These are phyloP conservation scores for Diddensiella caesifluorescens DNA, from an alignment of 805 yeast species.

Conservation along the genomic window DNA sequence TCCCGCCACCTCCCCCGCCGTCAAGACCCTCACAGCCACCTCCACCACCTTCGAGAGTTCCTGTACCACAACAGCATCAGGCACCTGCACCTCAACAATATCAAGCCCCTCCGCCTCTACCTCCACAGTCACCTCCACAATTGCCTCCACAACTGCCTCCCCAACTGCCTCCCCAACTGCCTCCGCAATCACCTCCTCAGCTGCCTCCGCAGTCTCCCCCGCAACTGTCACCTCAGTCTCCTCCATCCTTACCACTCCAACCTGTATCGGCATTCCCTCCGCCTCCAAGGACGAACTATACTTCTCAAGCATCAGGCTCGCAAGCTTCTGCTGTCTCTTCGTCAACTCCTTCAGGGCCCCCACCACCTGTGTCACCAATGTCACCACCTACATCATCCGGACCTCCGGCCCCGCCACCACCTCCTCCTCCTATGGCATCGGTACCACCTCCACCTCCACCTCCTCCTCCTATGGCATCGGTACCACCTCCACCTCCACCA, in stretches of 20 bases:
- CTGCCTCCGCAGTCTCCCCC: slow-evolving; percentile 18
- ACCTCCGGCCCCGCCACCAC: slow-evolving; percentile 25
- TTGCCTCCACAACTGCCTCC: slow-evolving; percentile 23
- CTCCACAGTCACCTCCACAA: slow-evolving; percentile 21
- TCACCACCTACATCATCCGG: slow-evolving; percentile 21
- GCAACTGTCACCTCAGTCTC: slow-evolving; percentile 20
- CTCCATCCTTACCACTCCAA: slow-evolving; percentile 22
- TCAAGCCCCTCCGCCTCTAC: slow-evolving; percentile 22
- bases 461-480: slow-evolving; percentile 22
- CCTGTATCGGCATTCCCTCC: slow-evolving; percentile 23
- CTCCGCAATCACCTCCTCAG: slow-evolving; percentile 22
- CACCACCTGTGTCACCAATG: slow-evolving; percentile 27
- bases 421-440: slow-evolving; percentile 27
- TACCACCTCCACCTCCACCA: slow-evolving; percentile 27
- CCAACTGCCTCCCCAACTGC: slow-evolving; percentile 20
- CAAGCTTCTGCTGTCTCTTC: slow-evolving; percentile 21
- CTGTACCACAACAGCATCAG: slow-evolving; percentile 20
- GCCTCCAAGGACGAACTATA: slow-evolving; percentile 9
- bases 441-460: slow-evolving; percentile 31
- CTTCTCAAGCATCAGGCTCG: slow-evolving; percentile 13
- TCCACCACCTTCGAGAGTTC: slow-evolving; percentile 16
- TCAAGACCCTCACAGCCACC: slow-evolving; percentile 14
- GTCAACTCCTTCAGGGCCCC: slow-evolving; percentile 24
- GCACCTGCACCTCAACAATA: slow-evolving; percentile 20
- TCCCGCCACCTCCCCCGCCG: slow-evolving; percentile 20